Evolutionary conservation across 73 alveolate species (phyloP), one percentile per base, ranked within the genome.

Genomic region (Paraurostyla sp.): DNA sequence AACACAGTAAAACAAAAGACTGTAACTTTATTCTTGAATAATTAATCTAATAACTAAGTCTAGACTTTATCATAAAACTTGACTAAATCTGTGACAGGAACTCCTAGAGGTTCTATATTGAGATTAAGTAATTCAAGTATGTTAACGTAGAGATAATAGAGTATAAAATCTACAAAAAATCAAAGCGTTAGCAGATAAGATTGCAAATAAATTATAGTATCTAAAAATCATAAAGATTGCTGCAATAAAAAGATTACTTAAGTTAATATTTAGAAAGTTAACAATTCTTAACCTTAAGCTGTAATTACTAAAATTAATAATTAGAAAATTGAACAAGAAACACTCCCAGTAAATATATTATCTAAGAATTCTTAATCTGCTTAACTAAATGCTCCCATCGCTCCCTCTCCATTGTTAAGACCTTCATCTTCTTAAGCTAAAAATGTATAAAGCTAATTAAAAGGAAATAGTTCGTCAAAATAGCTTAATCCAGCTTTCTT

Each of bases 1-100:
- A 65, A 65, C 46, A 36, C 82, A 36, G 58, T 65, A 23, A 65
- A 65, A 36, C 58, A 65, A 38, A 65, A 65, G 25, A 65, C 82
- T 1, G 58, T 65, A 11, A 65, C 56, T 36, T 23, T 65, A 16
- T 22, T 65, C 25, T 13, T 65, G 33, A 35, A 40, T 65, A 38
- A 35, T 35, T 22, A 33, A 35, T 6, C 7, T 4, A 3, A 36
- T 15, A 65, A 38, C 58, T 38, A 65, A 13, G 25, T 1, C 58
- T 38, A 38, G n/a, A n/a, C n/a, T n/a, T 38, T 15, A 25, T 35
- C 58, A 18, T 22, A 65, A 38, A 35, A 38, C 18, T 38, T 13
- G 41, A 11, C 41, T 15, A 65, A 65, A 1, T 18, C 82, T 38
- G 41, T 25, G 9, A 2, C 41, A 65, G 41, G 58, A 11, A 65